These are phyloP conservation scores for Saturnispora halmiae DNA, from an alignment of 805 yeast species.

Conservation along the genomic window DNA sequence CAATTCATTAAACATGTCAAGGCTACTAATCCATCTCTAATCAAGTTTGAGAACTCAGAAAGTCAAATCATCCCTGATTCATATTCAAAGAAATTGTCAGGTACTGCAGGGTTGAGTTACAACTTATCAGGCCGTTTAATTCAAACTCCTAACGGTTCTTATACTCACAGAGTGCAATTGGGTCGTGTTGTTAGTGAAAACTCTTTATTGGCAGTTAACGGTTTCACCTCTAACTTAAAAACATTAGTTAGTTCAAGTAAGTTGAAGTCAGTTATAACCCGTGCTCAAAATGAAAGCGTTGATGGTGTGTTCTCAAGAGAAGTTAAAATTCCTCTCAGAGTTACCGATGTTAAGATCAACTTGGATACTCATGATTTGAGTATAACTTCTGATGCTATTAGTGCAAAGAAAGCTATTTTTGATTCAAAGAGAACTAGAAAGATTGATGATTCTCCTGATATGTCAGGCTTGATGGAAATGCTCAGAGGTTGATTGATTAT, in stretches of 20 bases:
- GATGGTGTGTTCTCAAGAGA: constrained; percentile 25
- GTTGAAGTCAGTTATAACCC: constrained; percentile 13
- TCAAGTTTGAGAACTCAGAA: constrained; percentile 8
- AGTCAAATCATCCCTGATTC: constrained; percentile 15
- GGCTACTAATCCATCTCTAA: constrained; percentile 16
- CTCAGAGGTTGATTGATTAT: neutral
- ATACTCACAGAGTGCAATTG: constrained; percentile 44
- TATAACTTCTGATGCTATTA: constrained; percentile 4
- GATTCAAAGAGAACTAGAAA: neutral
- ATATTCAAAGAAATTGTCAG: constrained; percentile 31
- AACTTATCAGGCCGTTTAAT: constrained; percentile 56
- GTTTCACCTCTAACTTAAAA: constrained; percentile 20
- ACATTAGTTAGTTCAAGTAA: constrained; percentile 19
- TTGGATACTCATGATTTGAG: constrained; percentile 13
- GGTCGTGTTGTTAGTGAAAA: constrained; percentile 52
- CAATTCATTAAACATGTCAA: constrained; percentile 35
- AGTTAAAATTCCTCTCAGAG: constrained; percentile 22
- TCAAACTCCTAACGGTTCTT: constrained; percentile 64
- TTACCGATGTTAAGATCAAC: constrained; percentile 22
- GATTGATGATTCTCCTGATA: neutral
- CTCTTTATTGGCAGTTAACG: constrained; percentile 50
- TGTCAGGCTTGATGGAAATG: constrained; percentile 6
- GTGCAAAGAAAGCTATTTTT: constrained; percentile 2
- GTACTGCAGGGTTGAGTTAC: constrained; percentile 72
- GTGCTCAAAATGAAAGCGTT: constrained; percentile 22